Percentiles rank a stretch among this genome's conserved stretches.
Conservation (phyloP, 148 eudicot species). For the Simmondsia chinensis region DNA sequence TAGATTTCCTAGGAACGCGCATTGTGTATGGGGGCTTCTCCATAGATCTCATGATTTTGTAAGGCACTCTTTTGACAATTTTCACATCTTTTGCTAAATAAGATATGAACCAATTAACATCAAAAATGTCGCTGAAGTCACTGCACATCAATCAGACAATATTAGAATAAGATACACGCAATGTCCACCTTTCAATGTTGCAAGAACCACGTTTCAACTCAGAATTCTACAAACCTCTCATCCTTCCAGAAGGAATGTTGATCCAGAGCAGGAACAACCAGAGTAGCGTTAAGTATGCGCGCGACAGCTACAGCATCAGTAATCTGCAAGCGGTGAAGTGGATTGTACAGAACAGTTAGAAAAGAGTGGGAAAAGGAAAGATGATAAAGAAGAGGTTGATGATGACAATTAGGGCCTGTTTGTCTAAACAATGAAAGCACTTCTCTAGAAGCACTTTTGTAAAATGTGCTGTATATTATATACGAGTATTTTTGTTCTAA, state of each 20-base stretch:
- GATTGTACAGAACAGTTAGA: constrained; percentile 7
- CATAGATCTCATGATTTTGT: constrained; percentile 85
- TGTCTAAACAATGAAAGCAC: too few species aligned
- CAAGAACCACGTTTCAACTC: neutral
- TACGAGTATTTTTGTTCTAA: too few species aligned
- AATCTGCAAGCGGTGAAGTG: constrained; percentile 39
- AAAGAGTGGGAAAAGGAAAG: neutral
- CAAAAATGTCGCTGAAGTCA: constrained; percentile 80
- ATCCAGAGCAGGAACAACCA: constrained; percentile 86
- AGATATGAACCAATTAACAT: constrained; percentile 91
- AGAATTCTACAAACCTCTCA: constrained; percentile 48
- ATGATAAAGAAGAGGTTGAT: neutral
- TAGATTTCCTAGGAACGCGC: constrained; percentile 95
- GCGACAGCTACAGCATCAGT: constrained; percentile 98
- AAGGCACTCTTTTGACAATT: constrained; percentile 73
- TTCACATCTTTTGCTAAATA: constrained; percentile 74
- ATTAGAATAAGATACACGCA: neutral
- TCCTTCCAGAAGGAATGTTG: constrained; percentile 97
- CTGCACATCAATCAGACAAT: constrained; percentile 40
- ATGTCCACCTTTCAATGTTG: neutral
- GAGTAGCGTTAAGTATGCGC: constrained; percentile 84
- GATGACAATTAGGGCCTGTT: too few species aligned
- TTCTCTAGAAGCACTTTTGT: too few species aligned
- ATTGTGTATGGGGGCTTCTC: constrained; percentile 83
- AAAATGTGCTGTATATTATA: too few species aligned